phyloP scores from a whole-genome alignment of 805 yeast species.

The Teunomyces aglyptinius region DNA sequence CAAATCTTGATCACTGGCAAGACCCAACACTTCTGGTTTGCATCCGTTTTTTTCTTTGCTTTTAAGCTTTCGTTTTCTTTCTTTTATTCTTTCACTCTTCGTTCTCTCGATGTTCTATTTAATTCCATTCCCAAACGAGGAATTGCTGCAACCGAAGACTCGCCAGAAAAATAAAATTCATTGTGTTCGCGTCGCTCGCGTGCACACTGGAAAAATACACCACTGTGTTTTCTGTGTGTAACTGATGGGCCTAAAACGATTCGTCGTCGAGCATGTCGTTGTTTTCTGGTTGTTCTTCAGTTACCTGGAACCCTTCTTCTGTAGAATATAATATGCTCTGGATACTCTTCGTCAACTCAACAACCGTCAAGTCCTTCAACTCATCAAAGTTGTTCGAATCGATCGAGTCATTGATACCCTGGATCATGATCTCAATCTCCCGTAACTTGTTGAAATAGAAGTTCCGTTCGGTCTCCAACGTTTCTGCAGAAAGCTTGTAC shows the following conservation, averaged over 20 bases:
- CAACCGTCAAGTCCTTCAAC: slow-evolving; percentile 21
- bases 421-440: slow-evolving; percentile 80
- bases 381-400: slow-evolving; percentile 41
- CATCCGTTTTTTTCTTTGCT: too few relatives aligned
- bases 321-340: slow-evolving; percentile 78
- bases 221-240: too few relatives aligned
- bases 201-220: too few relatives aligned
- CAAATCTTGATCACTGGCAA: too few relatives aligned
- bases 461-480: slow-evolving; percentile 78
- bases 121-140: background rate
- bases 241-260: slow-evolving; percentile 12
- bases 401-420: slow-evolving; percentile 40
- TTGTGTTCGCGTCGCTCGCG: background rate
- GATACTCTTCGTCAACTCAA: slow-evolving; percentile 48
- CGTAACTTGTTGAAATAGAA: slow-evolving; percentile 87
- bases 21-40: too few relatives aligned
- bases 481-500: slow-evolving; percentile 57
- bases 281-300: slow-evolving; percentile 21
- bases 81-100: background rate
- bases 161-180: background rate
- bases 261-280: slow-evolving; percentile 16
- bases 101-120: background rate
- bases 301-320: slow-evolving; percentile 78
- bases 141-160: slow-evolving; percentile 1
- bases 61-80: background rate